phyloP scores from a whole-genome alignment of 352 stramenopile species.

The Phytophthora megakarya region DNA sequence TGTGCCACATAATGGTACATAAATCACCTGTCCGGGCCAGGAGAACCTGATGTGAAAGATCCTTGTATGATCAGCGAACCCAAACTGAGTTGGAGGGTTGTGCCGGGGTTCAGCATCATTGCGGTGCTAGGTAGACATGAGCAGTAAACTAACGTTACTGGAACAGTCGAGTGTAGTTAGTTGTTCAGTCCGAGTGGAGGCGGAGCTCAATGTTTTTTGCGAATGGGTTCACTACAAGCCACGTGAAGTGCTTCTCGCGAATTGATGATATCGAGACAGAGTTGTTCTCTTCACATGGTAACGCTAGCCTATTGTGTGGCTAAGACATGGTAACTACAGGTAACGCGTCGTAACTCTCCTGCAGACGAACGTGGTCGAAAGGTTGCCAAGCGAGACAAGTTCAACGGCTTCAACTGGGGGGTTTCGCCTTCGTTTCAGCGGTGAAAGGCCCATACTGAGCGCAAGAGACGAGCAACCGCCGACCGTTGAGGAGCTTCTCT shows the following conservation, averaged over 20 bases:
- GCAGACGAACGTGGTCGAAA: conserved; percentile 17
- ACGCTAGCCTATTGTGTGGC: background rate
- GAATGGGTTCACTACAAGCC: too few relatives aligned
- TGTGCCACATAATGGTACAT: conserved; percentile 1
- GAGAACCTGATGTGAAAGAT: too few relatives aligned
- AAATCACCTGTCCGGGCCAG: background rate
- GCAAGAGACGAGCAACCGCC: conserved; percentile 31
- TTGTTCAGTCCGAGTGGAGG: too few relatives aligned
- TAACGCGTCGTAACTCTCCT: conserved; percentile 3
- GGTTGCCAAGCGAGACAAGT: conserved; percentile 17
- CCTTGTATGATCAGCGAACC: background rate
- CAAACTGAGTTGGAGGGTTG: background rate
- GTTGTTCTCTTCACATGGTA: conserved; percentile 13
- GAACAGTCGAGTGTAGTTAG: too few relatives aligned
- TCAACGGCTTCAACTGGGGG: conserved; percentile 15
- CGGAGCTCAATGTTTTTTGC: too few relatives aligned
- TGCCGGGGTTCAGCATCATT: too few relatives aligned
- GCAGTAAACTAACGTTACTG: too few relatives aligned
- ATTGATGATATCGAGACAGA: background rate
- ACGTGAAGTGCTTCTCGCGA: too few relatives aligned
- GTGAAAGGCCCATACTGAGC: conserved; percentile 13
- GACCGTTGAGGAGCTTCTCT: conserved; percentile 34
- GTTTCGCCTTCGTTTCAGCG: conserved; percentile 36
- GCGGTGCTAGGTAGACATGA: too few relatives aligned
- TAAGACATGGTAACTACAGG: conserved; percentile 4